These are phyloP conservation scores for Lasiodiplodia hormozganensis DNA, from an alignment of 2,329 filamentous ascomycete genomes.

Conservation along the genomic window DNA sequence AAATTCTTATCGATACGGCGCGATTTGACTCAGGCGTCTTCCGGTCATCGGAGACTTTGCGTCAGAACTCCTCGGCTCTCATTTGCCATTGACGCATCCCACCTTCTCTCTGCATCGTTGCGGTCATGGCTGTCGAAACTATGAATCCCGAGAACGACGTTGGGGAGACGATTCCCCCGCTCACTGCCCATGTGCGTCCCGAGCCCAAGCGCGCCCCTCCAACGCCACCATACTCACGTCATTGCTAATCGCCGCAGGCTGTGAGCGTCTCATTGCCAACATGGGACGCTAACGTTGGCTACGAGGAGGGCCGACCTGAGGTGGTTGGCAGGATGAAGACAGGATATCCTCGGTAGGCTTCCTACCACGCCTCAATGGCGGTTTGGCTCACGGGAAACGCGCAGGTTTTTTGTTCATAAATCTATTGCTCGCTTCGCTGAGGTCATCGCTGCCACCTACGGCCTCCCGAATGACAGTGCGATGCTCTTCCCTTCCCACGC, in stretches of 20 bases:
- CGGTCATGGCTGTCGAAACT: constrained; percentile 38
- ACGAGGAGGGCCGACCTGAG: constrained; percentile 90
- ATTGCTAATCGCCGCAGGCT: constrained; percentile 64
- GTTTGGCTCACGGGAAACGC: background rate
- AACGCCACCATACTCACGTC: background rate
- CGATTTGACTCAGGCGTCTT: constrained; percentile 14
- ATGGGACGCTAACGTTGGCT: constrained; percentile 89
- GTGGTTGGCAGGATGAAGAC: constrained; percentile 85
- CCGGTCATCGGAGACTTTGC: constrained; percentile 28
- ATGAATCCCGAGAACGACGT: constrained; percentile 42
- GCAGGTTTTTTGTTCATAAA: constrained; percentile 89
- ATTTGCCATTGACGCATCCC: constrained; percentile 17
- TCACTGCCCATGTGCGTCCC: constrained; percentile 49
- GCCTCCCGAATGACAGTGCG: constrained; percentile 68
- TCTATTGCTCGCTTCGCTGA: constrained; percentile 76
- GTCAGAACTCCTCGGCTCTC: constrained; percentile 21
- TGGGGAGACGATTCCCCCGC: constrained; percentile 47
- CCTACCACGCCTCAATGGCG: background rate
- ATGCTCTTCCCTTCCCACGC: constrained; percentile 81
- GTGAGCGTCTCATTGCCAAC: constrained; percentile 95
- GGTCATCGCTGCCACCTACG: constrained; percentile 71
- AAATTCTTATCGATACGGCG: constrained; percentile 27
- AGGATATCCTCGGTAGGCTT: constrained; percentile 80
- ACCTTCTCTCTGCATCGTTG: constrained; percentile 10
- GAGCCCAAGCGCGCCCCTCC: constrained; percentile 6